Conservation (phyloP, 2,329 filamentous ascomycete species). For the Aschersonia sp. region DNA sequence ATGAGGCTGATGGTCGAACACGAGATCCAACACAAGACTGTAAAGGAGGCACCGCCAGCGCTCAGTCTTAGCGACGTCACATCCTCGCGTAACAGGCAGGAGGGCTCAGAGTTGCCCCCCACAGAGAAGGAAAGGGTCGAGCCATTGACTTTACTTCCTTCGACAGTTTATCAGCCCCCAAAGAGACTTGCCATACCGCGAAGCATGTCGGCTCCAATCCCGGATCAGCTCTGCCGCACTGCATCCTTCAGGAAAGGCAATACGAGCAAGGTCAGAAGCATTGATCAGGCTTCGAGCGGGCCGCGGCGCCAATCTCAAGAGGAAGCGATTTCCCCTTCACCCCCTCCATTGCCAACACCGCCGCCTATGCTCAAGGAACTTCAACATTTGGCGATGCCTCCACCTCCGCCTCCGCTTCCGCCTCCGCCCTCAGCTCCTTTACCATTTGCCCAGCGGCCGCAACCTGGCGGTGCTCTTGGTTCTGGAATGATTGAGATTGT, state of each 20-base stretch:
- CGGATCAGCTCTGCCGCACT: slow-evolving; percentile 18
- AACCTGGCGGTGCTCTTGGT: slow-evolving; percentile 29
- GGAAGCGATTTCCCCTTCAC: slow-evolving; percentile 33
- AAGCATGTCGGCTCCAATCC: slow-evolving; percentile 46
- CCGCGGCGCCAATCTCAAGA: slow-evolving; percentile 34
- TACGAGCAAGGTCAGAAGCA: slow-evolving; percentile 25
- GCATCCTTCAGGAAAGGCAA: slow-evolving; percentile 20
- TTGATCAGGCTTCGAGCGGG: slow-evolving; percentile 28
- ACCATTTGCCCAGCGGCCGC: slow-evolving; percentile 19
- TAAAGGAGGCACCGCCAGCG: slow-evolving; percentile 27
- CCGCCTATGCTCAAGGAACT: slow-evolving; percentile 46
- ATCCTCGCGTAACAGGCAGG: slow-evolving; percentile 22
- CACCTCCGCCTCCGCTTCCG: slow-evolving; percentile 47
- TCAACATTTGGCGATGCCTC: slow-evolving; percentile 44
- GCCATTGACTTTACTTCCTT: slow-evolving; percentile 36
- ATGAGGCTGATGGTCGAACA: slow-evolving; percentile 68
- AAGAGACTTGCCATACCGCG: slow-evolving; percentile 33
- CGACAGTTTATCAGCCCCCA: slow-evolving; percentile 46
- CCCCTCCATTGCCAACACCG: slow-evolving; percentile 34
- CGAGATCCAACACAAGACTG: slow-evolving; percentile 28
- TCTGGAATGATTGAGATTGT: slow-evolving; percentile 52
- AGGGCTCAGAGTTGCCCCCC: slow-evolving; percentile 23
- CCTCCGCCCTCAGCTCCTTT: slow-evolving; percentile 20
- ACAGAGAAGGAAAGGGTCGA: slow-evolving; percentile 14
- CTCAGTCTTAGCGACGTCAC: slow-evolving; percentile 37